Conservation (phyloP, 257 asterid species). For the Cinchona pubescens region DNA sequence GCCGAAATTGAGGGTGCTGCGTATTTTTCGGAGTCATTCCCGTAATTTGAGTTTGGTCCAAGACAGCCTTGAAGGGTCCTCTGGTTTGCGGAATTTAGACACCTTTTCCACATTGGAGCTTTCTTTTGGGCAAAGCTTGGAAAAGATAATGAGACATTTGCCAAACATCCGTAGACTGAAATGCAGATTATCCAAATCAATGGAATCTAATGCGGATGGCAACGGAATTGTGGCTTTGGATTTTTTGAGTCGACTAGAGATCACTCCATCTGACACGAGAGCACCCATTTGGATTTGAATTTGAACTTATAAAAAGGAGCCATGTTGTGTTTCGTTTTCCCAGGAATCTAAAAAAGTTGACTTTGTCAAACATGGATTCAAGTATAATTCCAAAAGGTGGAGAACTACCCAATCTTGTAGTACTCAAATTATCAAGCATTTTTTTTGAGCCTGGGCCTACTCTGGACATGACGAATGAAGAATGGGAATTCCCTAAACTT, state of each 20-base stretch:
- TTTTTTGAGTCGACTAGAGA: background rate
- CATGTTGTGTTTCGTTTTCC: background rate
- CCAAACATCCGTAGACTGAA: background rate
- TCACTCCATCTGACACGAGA: background rate
- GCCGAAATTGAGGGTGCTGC: background rate
- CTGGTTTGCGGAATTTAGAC: background rate
- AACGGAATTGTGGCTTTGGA: background rate
- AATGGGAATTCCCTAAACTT: background rate
- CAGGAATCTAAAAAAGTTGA: background rate
- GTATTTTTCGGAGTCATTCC: too few relatives aligned
- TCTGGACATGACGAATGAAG: background rate
- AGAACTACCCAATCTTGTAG: background rate
- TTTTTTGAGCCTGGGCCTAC: too few relatives aligned
- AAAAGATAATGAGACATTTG: background rate
- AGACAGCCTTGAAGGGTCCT: background rate
- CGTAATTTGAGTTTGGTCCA: background rate
- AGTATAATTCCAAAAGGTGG: background rate
- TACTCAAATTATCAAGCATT: background rate
- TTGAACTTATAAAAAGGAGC: too few relatives aligned
- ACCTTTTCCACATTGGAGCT: background rate
- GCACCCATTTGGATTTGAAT: too few relatives aligned
- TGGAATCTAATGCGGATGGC: background rate
- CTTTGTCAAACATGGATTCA: background rate
- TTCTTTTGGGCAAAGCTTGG: background rate
- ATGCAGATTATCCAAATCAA: background rate